Base-by-base conservation (phyloP, 2,329 filamentous ascomycete genomes). In the Colletotrichum sublineola region DNA sequence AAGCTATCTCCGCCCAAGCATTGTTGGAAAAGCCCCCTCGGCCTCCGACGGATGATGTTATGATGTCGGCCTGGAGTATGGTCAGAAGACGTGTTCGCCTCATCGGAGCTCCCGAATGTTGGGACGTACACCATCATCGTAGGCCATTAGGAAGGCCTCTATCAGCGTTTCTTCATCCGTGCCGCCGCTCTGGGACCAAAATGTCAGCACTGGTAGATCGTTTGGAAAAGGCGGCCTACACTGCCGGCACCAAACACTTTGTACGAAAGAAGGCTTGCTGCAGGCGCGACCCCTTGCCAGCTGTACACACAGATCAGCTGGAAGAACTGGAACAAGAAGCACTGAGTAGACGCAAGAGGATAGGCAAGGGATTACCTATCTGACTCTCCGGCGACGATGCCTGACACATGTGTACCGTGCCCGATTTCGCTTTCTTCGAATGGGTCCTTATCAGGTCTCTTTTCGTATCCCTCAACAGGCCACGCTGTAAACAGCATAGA, bases 371-470 rank as follows among this genome's bases (percentile, higher is more conserved):
- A 12, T 24, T 40, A 74, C 73, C 46, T 63, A 14, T 68, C 71
- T 12, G 67, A 63, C 9, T 65, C 58, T 9, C 73, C 73, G 9
- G 74, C 78, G 38, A 79, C 74, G 29, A 80, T 80, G 1, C 79
- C 79, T 18, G 78, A 74, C 4, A 80, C 79, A 63, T 83, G 82
- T 4, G 82, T 83, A 1, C 82, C 82, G 48, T 83, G 82, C 1
- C 80, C 80, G 29, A 78, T 74, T 5, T 75, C 75, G 44, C 81
- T 46, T 9, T 56, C n/a, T 33, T 72, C 81, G 76, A 79, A 78
- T 0, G 81, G 81, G 29, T 82, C 79, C 14, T 77, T 74, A 53
- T 84, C 82, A 0, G 82, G 82, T 5, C 64, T 71, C 63, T 80
- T 81, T 11, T 65, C 60, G 8, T 46, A 53, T 0, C 56, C 68